Base-by-base conservation (phyloP, 2,329 filamentous ascomycete species). In the Talaromyces sp. region DNA sequence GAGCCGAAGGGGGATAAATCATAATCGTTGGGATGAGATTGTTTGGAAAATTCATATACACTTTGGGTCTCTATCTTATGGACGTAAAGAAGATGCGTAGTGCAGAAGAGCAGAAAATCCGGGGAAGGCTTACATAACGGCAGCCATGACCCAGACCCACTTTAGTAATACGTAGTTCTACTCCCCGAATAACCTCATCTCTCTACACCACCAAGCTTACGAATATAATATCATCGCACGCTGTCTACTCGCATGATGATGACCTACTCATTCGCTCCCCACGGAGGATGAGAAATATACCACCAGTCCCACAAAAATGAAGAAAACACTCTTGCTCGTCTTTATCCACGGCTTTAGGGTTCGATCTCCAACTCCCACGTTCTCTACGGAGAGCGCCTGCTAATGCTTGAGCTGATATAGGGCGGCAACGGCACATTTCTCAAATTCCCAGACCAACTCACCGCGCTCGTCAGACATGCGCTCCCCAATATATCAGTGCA, bases 261-360 rank as follows among this genome's bases (percentile, higher is more conserved):
- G 51, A 58, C 15, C 59, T 19, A 29, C 43, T 11, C 38, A n/a
- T 49, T 22, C 10, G 34, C 64, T 63, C 64, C 60, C 29, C 15
- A 61, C 60, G 64, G 64, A 25, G 64, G 56, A 34, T 66, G 60
- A 66, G 3, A 43, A 5, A 8, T 36, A 27, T 17, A 47, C 13
- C 11, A 49, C 5, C 11, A 51, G 61, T 11, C n/a, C 31, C 11
- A 19, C 29, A 43, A 77, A 67, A 64, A 82, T 81, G 80, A 77
- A 74, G 67, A 82, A 81, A 68, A 81, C 79, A 65, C 70, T 82
- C 47, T 72, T 82, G 56, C 71, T 82, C 49, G 80, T 81, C 56
- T 82, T 82, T 65, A 81, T 83, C 34, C 81, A 83, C 66, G 81
- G 81, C 45, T 83, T 83, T 71, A 80, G 82, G 75, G 80, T 82